These are phyloP conservation scores for Rubia balearica DNA, from an alignment of 305 asterid species.

Conservation along the genomic window DNA sequence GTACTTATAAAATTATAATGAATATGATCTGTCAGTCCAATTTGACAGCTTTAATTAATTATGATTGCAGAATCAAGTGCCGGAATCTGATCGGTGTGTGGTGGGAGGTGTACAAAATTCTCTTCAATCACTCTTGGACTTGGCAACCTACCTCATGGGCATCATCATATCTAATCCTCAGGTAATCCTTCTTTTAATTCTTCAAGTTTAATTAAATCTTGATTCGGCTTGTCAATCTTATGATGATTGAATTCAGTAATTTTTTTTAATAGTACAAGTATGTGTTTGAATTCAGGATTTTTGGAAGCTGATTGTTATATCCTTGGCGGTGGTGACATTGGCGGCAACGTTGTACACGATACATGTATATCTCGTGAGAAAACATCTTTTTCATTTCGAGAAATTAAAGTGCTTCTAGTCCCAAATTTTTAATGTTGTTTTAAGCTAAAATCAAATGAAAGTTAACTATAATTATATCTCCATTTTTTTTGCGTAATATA, in stretches of 20 bases:
- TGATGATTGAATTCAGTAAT: no score
- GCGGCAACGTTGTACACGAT: constrained; percentile 54
- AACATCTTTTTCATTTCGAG: constrained; percentile 63
- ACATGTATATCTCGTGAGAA: constrained; percentile 53
- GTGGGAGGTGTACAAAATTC: constrained; percentile 95
- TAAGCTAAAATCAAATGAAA: no score
- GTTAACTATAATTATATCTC: no score
- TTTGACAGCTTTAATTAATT: no score
- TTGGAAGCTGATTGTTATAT: constrained; percentile 41
- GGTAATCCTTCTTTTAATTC: constrained; percentile 27
- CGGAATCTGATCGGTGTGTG: constrained; percentile 64
- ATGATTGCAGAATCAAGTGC: constrained; percentile 47
- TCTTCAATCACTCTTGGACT: constrained; percentile 63
- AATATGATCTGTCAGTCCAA: no score
- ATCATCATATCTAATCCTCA: constrained; percentile 69
- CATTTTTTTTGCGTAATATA: no score
- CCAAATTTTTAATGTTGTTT: no score
- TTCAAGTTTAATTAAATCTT: no score
- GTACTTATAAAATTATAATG: no score
- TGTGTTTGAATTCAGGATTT: background rate
- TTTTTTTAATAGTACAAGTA: no score
- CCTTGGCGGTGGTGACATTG: constrained; percentile 51
- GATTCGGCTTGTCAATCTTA: no score
- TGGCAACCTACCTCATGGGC: constrained; percentile 73
- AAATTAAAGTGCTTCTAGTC: constrained; percentile 5